Evolutionary conservation across 306 rosid species (phyloP).

Genomic region (Ceratonia siliqua): DNA sequence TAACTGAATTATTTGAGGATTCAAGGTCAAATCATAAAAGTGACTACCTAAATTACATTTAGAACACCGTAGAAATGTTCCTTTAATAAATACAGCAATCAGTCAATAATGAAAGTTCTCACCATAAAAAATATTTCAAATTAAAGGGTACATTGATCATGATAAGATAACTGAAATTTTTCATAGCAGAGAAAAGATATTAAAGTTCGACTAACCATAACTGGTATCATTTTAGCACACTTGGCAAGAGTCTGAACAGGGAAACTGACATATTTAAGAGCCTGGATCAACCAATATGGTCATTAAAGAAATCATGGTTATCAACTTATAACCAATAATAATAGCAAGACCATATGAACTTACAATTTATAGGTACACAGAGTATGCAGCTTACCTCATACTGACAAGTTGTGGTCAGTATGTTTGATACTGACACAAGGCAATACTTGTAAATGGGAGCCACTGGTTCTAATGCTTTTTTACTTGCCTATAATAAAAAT

Average conservation of each 20-base stretch:
- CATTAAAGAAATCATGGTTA: conserved; percentile 1
- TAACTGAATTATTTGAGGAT: too few species aligned
- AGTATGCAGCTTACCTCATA: conserved; percentile 66
- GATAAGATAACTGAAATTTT: neutral
- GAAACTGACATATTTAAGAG: conserved; percentile 96
- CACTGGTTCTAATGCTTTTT: conserved; percentile 71
- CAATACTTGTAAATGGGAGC: conserved; percentile 90
- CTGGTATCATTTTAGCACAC: conserved; percentile 79
- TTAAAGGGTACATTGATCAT: neutral
- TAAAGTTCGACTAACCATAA: conserved; percentile 68
- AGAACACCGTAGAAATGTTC: too few species aligned
- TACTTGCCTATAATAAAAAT: conserved; percentile 61
- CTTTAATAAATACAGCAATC: neutral
- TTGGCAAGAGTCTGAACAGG: conserved; percentile 97
- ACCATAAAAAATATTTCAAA: conserved; percentile 3
- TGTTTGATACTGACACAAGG: conserved; percentile 79
- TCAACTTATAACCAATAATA: conserved; percentile 16
- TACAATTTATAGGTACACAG: neutral
- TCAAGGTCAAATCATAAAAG: too few species aligned
- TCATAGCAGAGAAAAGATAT: neutral
- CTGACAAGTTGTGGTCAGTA: conserved; percentile 93
- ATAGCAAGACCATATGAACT: neutral
- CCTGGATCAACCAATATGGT: conserved; percentile 53
- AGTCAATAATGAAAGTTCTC: neutral
- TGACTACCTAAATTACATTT: too few species aligned